Evolutionary conservation across 768 basidiomycete species (phyloP), one percentile per base, ranked within the genome.

Genomic region (Mycena haematopus): DNA sequence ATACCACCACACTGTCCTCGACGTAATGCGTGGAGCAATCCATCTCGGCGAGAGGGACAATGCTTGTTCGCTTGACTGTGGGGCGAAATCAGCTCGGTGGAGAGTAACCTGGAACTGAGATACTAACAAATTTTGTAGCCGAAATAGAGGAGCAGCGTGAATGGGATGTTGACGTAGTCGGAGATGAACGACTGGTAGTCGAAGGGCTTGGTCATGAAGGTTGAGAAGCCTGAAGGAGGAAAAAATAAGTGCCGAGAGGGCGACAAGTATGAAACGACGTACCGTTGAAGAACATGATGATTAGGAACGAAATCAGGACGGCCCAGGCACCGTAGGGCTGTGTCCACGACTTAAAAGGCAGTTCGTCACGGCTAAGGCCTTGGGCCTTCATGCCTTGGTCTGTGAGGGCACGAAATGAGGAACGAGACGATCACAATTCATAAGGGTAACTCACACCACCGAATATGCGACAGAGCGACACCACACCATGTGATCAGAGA

Each of bases 401-500:
- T 64, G n/a, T 4, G 2, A 21, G n/a, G 27, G 10, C 19, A 44
- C 45, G 11, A 60, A 33, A 52, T 13, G 1, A 15, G 25, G 25
- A 56, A n/a, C 22, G 2, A 2, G 22, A 33, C 78, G 21, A 27
- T 4, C 3, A 33, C 4, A 6, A 31, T 8, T 6, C 40, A 38
- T 44, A 25, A 24, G 14, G 31, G 6, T 3, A 6, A 62, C 59
- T 53, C 42, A 62, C 59, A 62, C 58, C 58, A 68, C 38, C 68
- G 77, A 46, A 82, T 74, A 74, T 81, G 81, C 14, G 78, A 74
- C 58, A 82, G 45, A 50, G 73, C 74, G 64, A 85, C 79, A 49
- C 76, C 78, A 42, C 69, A 65, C 82, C 82, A 83, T 35, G 79
- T 80, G 60, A 82, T 70, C 58, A 71, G 63, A n/a, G 68, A 69